phyloP scores from a whole-genome alignment of 2,329 filamentous ascomycete species.

The Zelopaecilomyces penicillatus region DNA sequence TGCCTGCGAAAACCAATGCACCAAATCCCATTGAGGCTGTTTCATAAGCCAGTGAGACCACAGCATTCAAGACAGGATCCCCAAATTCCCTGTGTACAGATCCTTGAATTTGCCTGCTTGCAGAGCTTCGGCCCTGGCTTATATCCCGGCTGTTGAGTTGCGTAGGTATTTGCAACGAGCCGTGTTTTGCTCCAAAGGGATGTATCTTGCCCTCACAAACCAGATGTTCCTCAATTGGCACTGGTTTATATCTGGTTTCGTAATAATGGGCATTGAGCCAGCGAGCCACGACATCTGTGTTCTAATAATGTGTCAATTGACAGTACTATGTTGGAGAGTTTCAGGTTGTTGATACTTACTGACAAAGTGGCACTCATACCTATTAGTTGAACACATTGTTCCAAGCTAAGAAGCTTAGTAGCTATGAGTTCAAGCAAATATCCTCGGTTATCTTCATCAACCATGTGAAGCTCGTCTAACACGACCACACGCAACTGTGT shows the following conservation, averaged over 20 bases:
- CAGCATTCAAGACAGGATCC: slow-evolving; percentile 59
- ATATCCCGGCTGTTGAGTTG: slow-evolving; percentile 35
- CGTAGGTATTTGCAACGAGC: slow-evolving; percentile 42
- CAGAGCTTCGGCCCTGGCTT: slow-evolving; percentile 27
- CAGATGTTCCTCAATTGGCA: slow-evolving; percentile 68
- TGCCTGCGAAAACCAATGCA: slow-evolving; percentile 65
- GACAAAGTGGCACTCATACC: slow-evolving; percentile 75
- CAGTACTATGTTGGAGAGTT: too few relatives aligned
- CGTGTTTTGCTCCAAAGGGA: slow-evolving; percentile 45
- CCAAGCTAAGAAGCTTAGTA: slow-evolving; percentile 63
- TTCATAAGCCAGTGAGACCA: slow-evolving; percentile 61
- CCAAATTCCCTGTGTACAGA: slow-evolving; percentile 54
- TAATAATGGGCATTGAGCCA: slow-evolving; percentile 68
- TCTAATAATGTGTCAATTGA: slow-evolving; percentile 34
- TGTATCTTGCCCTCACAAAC: slow-evolving; percentile 65
- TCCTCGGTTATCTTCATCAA: slow-evolving; percentile 66
- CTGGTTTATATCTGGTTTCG: slow-evolving; percentile 62
- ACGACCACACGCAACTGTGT: slow-evolving; percentile 58
- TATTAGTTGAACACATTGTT: slow-evolving; percentile 59
- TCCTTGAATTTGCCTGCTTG: slow-evolving; percentile 40
- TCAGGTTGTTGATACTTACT: slow-evolving; percentile 32
- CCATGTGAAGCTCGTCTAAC: slow-evolving; percentile 74
- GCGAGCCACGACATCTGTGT: slow-evolving; percentile 57
- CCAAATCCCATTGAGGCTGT: slow-evolving; percentile 62
- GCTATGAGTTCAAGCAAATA: slow-evolving; percentile 68